Evolutionary conservation across 371 early-diverging fungal genomes (phyloP), one percentile per base, ranked within the genome.

Genomic region (Nosema bombycis): DNA sequence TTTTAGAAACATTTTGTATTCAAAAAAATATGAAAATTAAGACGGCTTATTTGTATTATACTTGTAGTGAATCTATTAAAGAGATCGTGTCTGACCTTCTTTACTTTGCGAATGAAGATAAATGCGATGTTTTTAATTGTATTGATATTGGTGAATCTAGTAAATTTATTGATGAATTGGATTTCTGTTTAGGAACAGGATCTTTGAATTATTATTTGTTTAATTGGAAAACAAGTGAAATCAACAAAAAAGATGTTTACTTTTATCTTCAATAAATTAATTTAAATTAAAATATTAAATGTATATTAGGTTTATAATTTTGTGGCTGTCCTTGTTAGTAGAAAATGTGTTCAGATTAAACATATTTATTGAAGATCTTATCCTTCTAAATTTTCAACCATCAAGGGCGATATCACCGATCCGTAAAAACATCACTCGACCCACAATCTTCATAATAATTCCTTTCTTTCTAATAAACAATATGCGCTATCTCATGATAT

Each of bases 201-300:
- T 61, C 65, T 18, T 56, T 84, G 1, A 80, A 80, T 32, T 84
- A 84, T 77, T 84, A 84, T 79, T 72, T 84, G 1, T 84, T 78
- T 60, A 84, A 84, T 79, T 84, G 80, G 79, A 75, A 80, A 14
- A 75, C 60, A 26, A 54, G 34, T 15, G 26, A 23, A 33, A 37
- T 79, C 21, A 46, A 67, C 18, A 73, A 37, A n/a, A 56, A 54
- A 18, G 56, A 73, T 2, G 64, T 79, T 23, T 73, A 56, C 34
- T 79, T 65, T 57, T 36, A 69, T 36, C 30, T 78, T 28, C 78
- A 70, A n/a, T 78, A 66, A 72, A 37, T 46, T 10, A 46, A 10
- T 46, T 46, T n/a, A n/a, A n/a, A n/a, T n/a, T n/a, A n/a, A n/a
- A n/a, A n/a, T n/a, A n/a, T n/a, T n/a, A n/a, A n/a, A n/a, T n/a